Evolutionary conservation across 225 moss, liverwort and hornwort genomes (phyloP), one percentile per base, ranked within the genome.

Genomic region (Bryoerythrophyllum caledonicum): DNA sequence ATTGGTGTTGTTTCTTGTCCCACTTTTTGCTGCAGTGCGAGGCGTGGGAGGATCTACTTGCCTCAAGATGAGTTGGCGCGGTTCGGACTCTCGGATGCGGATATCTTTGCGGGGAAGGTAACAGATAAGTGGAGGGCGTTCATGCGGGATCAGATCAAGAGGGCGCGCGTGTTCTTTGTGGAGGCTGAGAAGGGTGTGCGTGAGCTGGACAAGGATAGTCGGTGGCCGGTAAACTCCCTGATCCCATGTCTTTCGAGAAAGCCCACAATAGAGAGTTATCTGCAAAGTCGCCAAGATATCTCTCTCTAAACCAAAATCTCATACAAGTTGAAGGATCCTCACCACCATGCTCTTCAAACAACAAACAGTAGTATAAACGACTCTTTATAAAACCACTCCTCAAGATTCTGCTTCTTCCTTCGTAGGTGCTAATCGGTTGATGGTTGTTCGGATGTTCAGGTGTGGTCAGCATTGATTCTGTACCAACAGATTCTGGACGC

Each of bases 91-190:
- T 87, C 91, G 4, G 96, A 94, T 26, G 96, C 94, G 14, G 92
- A 96, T 38, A 94, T 96, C 58, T 92, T 96, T 71, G 90, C 84
- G 2, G 96, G 94, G 23, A 85, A 86, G 43, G 96, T 94, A 41
- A 94, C 92, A 3, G 89, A 97, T 52, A 97, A 84, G 55, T 97
- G 94, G 92, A 88, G 92, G 70, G 92, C 94, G 27, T 97, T 97
- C 53, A 97, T 97, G 94, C 94, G 86, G 65, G 89, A 94, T 51
- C 94, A 97, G 62, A 93, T 97, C 13, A 83, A 79, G 57, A 90
- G 96, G 68, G 91, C 94, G 5, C 86, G 96, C 28, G 81, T 97
- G 68, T 93, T 97, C 74, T 97, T 97, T 57, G 81, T 82, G 17
- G 92, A 97, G 78, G 96, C 94, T 17, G 93, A 97, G 91, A 83